A percentile compares a stretch with the other conserved stretches of the same genome.
Conservation (phyloP, 352 stramenopile genomes). For the Phytophthora lateralis region DNA sequence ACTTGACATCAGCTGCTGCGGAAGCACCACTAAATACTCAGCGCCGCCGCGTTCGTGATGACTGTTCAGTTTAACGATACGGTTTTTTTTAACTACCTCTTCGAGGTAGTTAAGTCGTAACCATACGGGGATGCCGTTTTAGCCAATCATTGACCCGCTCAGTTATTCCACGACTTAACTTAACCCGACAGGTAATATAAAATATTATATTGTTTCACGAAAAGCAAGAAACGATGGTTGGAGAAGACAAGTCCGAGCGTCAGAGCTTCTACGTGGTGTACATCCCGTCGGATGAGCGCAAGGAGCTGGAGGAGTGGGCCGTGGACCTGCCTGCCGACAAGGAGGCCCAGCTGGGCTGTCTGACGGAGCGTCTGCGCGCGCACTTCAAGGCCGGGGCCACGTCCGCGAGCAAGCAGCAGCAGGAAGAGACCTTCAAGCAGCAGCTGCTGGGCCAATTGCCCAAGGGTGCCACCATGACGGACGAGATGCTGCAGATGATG, state of each 20-base stretch:
- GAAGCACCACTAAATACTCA: no score
- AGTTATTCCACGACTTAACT: no score
- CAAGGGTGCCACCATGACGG: slow-evolving; percentile 60
- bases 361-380: slow-evolving; percentile 79
- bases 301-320: slow-evolving; percentile 74
- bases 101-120: no score
- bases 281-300: slow-evolving; percentile 57
- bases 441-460: slow-evolving; percentile 79
- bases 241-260: slow-evolving; percentile 47
- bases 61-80: no score
- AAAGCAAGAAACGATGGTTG: slow-evolving; percentile 48
- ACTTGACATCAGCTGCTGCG: no score
- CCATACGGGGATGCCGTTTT: no score
- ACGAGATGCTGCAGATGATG: slow-evolving; percentile 88
- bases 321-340: slow-evolving; percentile 76
- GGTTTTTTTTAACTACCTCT: no score
- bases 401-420: slow-evolving; percentile 43
- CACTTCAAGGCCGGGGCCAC: slow-evolving; percentile 72
- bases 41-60: no score
- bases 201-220: neutral
- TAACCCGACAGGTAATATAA: no score
- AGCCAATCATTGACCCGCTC: no score
- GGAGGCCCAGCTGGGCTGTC: slow-evolving; percentile 77
- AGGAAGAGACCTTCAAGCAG: slow-evolving; percentile 83
- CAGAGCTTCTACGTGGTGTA: slow-evolving; percentile 79